Evolutionary conservation across 176 grass and related monocot genomes (phyloP), one percentile per base, ranked within the genome.

Genomic region (Avena sativa): DNA sequence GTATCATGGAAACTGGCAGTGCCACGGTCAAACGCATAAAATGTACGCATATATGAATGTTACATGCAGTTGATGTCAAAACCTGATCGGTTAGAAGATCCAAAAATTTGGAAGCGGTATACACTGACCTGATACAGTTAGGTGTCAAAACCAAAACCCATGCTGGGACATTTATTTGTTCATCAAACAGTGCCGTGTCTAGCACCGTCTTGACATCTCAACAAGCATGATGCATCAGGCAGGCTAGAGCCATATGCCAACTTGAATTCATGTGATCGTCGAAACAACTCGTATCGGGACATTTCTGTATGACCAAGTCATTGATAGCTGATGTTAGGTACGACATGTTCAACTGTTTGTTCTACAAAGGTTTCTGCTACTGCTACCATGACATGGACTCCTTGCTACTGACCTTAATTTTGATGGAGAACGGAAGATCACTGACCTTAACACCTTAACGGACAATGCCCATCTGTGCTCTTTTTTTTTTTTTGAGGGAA

Each of bases 41-140:
- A 34, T 43, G 40, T 43, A 19, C 46, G 23, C 34, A 63, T 12
- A 87, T 14, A 79, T 72, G 56, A 83, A 66, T 79, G 72, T 63
- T 30, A 86, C 64, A 73, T 28, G 13, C 20, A 80, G 69, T 13
- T 74, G 34, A 58, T 79, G 23, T 59, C 36, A 48, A 58, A 3
- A 12, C 9, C 3, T 70, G 21, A 21, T 73, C 61, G 78, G 38
- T 87, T 23, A 73, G 32, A 79, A 51, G 56, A 74, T 38, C 80
- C 56, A 62, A 73, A 55, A 40, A 32, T 59, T 71, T 50, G 85
- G 67, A 74, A 79, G 19, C 57, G 40, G 66, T 81, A 75, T 74
- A 58, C 81, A 83, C 81, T 84, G 76, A 76, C 81, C 81, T 51
- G 59, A 26, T 20, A 1, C 75, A 65, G 34, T 23, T 58, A 85